A percentile compares a stretch with the other conserved stretches of the same genome.
phyloP scores from a whole-genome alignment of 2,329 filamentous ascomycete genomes.

The Saccharata proteae region DNA sequence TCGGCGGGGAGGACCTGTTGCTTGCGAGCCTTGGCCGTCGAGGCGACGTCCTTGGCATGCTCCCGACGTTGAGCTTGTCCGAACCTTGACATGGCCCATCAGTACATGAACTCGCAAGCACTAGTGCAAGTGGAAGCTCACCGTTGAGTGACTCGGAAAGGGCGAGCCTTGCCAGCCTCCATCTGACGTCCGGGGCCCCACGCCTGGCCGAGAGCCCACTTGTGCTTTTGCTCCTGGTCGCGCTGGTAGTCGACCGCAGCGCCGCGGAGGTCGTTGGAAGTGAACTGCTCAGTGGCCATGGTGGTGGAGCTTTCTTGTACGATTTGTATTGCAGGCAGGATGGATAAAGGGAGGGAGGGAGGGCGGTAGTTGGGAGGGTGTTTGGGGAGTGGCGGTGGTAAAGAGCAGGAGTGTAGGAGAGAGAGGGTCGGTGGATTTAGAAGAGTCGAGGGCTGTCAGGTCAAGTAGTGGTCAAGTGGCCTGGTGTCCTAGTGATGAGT shows the following conservation, averaged over 20 bases:
- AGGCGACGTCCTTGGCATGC: slow-evolving; percentile 5
- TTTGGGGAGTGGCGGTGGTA: slow-evolving; percentile 8
- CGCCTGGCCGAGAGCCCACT: slow-evolving; percentile 37
- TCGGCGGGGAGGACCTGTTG: slow-evolving; percentile 20
- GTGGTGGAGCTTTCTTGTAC: slow-evolving; percentile 11
- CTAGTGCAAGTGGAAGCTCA: not conserved
- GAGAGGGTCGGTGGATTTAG: slow-evolving; percentile 3
- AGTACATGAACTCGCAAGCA: not conserved
- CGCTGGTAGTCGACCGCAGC: slow-evolving; percentile 40
- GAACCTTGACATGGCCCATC: not conserved
- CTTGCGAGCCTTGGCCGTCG: slow-evolving; percentile 19
- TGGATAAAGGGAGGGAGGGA: slow-evolving; percentile 7
- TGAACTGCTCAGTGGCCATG: slow-evolving; percentile 36
- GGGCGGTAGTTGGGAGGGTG: slow-evolving; percentile 12
- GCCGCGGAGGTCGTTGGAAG: slow-evolving; percentile 42
- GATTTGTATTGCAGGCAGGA: slow-evolving; percentile 10
- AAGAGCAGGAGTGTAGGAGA: slow-evolving; percentile 6
- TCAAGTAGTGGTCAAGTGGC: slow-evolving; percentile 7
- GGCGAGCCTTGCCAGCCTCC: slow-evolving; percentile 23
- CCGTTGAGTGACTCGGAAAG: slow-evolving; percentile 17
- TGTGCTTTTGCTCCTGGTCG: slow-evolving; percentile 36
- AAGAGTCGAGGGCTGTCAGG: slow-evolving; percentile 5
- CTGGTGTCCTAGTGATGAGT: slow-evolving; percentile 8
- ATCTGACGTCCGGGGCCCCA: slow-evolving; percentile 23
- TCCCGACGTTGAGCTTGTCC: slow-evolving; percentile 4